Base-by-base conservation (phyloP, 176 grass and related monocot genomes). In the Musa itinerans region DNA sequence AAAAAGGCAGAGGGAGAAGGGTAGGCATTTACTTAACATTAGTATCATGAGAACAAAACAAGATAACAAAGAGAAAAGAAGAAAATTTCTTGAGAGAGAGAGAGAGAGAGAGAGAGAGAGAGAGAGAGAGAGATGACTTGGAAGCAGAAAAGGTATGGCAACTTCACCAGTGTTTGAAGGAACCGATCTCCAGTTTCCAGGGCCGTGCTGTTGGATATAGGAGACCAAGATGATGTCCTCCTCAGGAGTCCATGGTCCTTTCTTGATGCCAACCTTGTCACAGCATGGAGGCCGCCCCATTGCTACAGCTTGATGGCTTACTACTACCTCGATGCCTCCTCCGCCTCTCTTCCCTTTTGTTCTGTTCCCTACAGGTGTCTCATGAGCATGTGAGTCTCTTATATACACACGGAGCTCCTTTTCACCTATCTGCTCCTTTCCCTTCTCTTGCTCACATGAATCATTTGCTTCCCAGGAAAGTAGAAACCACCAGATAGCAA, bases 141-240 rank as follows among this genome's bases (percentile, higher is more conserved):
- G 34, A 5, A 43, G 34, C 34, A 43, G 34, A 43, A 43, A 43
- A 43, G 34, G 34, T 43, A 17, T 58, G 2, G 11, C 54, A 11
- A 63, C 5, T 17, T 24, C 34, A 68, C 65, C 65, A 8, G 65
- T 68, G 24, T 68, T 68, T 68, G 65, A 34, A 13, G 65, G 65
- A 34, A 68, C 65, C 9, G 65, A 29, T 68, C 65, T 68, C 65
- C 65, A 68, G 11, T 68, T 68, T 68, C 65, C 65, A 43, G 65
- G 26, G 20, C 65, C 65, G 29, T 68, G 65, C 22, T 68, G 24
- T 68, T 68, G 65, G 65, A 68, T 43, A 12, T 68, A 68, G 3
- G 65, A 68, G 3, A 68, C 65, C 65, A 68, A 43, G 23, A 68
- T 68, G 65, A 68, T 68, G 25, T 68, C 65, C 15, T 68, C 65